These are phyloP conservation scores for Earliella scabrosa DNA, from an alignment of 1,284 basidiomycete genomes.

Conservation along the genomic window DNA sequence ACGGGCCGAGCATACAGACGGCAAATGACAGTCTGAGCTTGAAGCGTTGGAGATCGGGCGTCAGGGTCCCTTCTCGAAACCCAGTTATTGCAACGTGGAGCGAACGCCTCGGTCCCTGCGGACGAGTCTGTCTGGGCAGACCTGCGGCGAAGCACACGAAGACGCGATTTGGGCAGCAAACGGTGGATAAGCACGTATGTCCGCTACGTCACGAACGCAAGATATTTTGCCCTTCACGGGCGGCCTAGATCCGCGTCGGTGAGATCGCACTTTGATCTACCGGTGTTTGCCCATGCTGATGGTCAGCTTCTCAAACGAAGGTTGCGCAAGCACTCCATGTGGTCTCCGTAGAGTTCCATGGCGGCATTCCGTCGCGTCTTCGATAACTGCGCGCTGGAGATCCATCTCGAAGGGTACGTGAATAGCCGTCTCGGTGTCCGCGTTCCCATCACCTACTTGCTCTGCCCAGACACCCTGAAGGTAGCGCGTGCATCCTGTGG, in stretches of 20 bases:
- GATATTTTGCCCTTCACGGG: not conserved
- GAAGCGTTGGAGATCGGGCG: too few species aligned
- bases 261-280: slow-evolving; percentile 5
- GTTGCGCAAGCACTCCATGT: slow-evolving; percentile 10
- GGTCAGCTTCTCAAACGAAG: slow-evolving; percentile 10
- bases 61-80: too few species aligned
- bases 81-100: too few species aligned
- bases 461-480: not conserved
- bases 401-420: slow-evolving; percentile 6
- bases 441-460: slow-evolving; percentile 10
- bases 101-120: not conserved
- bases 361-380: slow-evolving; percentile 15
- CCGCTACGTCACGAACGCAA: too few species aligned
- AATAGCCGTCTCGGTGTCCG: not conserved
- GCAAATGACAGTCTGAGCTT: too few species aligned
- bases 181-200: too few species aligned
- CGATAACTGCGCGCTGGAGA: slow-evolving; percentile 2
- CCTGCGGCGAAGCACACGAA: not conserved
- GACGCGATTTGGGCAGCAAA: not conserved
- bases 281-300: slow-evolving; percentile 10
- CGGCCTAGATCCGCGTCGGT: slow-evolving; percentile 10
- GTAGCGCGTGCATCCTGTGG: not conserved
- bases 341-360: slow-evolving; percentile 1
- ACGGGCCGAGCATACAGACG: too few species aligned
- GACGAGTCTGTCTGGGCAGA: too few species aligned